phyloP scores from a whole-genome alignment of 2,329 filamentous ascomycete genomes.

The Pochonia chlamydosporia region DNA sequence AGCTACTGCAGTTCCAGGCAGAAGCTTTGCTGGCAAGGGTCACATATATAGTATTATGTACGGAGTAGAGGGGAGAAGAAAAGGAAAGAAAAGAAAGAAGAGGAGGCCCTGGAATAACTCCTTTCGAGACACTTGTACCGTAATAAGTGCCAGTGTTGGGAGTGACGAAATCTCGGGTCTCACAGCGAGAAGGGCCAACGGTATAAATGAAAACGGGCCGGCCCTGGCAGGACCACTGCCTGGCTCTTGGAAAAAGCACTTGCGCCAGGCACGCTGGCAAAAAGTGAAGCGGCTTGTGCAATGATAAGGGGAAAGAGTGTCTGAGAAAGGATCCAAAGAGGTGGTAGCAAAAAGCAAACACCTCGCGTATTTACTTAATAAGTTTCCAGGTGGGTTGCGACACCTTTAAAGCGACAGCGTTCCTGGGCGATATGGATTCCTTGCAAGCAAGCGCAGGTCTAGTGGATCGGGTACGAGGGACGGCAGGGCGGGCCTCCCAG shows the following conservation, averaged over 20 bases:
- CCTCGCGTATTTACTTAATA: neutral
- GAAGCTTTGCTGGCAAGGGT: neutral
- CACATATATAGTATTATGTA: no score
- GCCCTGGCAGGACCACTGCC: slow-evolving; percentile 4
- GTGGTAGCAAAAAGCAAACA: neutral
- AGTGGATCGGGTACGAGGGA: slow-evolving; percentile 5
- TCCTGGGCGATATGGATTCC: neutral
- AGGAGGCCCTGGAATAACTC: no score
- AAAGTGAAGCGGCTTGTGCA: slow-evolving; percentile 3
- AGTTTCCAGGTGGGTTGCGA: neutral
- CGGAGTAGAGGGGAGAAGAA: no score
- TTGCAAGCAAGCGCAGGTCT: neutral
- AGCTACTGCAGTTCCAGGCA: neutral
- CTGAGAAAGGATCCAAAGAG: neutral
- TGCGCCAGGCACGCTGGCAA: neutral
- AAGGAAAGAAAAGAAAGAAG: no score
- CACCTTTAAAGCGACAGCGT: neutral
- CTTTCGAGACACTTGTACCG: no score
- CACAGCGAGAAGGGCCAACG: neutral
- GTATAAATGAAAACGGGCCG: slow-evolving; percentile 3
- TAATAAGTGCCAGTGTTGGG: no score
- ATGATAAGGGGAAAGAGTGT: neutral
- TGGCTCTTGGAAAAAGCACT: slow-evolving; percentile 1
- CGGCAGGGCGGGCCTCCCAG: neutral
- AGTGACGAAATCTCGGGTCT: neutral